Conservation (phyloP, 768 basidiomycete species). For the Naganishia vaughanmartiniae region DNA sequence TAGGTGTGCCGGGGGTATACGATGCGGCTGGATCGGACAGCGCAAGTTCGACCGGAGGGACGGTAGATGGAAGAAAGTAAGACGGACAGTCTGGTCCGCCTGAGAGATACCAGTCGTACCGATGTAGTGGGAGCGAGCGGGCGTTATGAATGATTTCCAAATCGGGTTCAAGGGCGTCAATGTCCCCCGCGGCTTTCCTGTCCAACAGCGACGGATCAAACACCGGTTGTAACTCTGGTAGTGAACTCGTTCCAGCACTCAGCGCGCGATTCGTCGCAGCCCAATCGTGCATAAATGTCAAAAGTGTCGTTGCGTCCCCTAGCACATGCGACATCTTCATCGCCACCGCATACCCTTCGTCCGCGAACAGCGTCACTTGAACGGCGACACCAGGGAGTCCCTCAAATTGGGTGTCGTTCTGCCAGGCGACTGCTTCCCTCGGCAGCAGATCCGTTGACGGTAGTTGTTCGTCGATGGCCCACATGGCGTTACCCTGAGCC, state of each 20-base stretch:
- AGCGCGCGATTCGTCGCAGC: conserved; percentile 3
- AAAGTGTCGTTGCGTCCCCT: conserved; percentile 18
- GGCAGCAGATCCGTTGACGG: conserved; percentile 3
- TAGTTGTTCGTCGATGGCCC: conserved; percentile 8
- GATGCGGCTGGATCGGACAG: neutral
- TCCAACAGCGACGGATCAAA: conserved; percentile 23
- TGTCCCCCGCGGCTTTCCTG: conserved; percentile 15
- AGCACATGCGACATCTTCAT: conserved; percentile 9
- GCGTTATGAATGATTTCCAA: neutral
- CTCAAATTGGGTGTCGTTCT: neutral
- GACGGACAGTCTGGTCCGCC: conserved; percentile 18
- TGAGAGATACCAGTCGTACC: conserved; percentile 29
- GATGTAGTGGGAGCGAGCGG: conserved; percentile 17
- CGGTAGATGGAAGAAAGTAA: conserved; percentile 17
- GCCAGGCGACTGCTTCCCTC: neutral
- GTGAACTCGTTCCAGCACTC: neutral
- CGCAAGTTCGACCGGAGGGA: neutral
- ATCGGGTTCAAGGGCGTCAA: conserved; percentile 13
- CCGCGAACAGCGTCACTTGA: conserved; percentile 15
- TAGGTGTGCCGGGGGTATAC: conserved; percentile 1
- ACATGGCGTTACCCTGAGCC: neutral
- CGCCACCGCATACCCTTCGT: conserved; percentile 4
- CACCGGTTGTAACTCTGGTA: neutral
- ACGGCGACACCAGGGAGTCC: conserved; percentile 11
- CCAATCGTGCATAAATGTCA: conserved; percentile 29